phyloP scores from a whole-genome alignment of 495 filamentous ascomycete species.

The Penicillium crystallinum region DNA sequence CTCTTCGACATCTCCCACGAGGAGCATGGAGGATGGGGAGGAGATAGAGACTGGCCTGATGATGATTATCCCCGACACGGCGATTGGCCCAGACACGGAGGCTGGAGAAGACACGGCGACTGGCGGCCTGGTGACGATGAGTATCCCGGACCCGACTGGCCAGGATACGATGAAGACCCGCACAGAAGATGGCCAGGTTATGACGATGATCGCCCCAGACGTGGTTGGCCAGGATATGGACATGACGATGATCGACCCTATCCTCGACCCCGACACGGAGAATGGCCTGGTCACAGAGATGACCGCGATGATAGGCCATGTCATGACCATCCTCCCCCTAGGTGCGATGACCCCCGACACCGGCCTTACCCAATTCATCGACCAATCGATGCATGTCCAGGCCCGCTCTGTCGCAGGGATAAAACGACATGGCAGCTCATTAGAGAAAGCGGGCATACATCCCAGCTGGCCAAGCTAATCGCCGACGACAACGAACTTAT shows the following conservation, averaged over 20 bases:
- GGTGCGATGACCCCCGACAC: background rate
- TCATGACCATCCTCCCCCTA: background rate
- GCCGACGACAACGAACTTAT: conserved; percentile 66
- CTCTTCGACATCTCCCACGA: background rate
- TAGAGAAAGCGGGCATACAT: conserved; percentile 64
- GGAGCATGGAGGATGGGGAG: background rate
- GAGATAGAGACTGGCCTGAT: background rate
- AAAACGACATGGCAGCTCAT: conserved; percentile 75
- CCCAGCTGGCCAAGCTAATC: conserved; percentile 67
- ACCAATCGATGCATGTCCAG: conserved; percentile 19
- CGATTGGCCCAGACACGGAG: background rate
- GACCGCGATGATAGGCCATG: background rate
- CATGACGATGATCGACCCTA: background rate
- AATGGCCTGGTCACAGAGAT: background rate
- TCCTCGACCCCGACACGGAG: background rate
- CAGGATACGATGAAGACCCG: background rate
- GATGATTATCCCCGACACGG: background rate
- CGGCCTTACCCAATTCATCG: conserved; percentile 12
- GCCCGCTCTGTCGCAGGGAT: conserved; percentile 32
- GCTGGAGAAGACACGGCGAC: background rate
- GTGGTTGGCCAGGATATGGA: background rate
- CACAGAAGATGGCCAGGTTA: background rate
- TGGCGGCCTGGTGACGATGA: background rate
- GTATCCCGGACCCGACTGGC: background rate
- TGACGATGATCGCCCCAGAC: background rate